Conservation (phyloP, 2,329 filamentous ascomycete genomes). For the Lachnellula willkommii region DNA sequence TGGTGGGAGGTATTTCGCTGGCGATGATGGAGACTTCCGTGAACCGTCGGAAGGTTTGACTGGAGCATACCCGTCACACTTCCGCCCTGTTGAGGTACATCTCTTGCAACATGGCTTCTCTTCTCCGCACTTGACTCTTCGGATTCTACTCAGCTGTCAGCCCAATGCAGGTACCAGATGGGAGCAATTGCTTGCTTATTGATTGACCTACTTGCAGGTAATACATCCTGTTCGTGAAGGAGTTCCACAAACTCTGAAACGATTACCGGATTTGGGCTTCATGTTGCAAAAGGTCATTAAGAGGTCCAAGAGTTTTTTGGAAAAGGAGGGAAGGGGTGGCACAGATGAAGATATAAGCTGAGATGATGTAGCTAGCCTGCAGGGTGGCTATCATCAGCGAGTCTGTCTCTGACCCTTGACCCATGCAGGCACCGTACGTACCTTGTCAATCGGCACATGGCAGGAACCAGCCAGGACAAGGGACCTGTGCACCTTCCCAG, state of each 20-base stretch:
- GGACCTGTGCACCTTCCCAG: not conserved
- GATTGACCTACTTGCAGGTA: conserved; percentile 27
- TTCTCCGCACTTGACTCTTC: conserved; percentile 30
- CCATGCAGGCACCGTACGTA: not conserved
- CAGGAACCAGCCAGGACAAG: not conserved
- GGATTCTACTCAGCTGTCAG: conserved; percentile 20
- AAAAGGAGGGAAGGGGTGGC: not conserved
- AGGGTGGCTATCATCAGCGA: conserved; percentile 1
- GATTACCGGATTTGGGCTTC: conserved; percentile 21
- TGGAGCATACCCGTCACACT: conserved; percentile 28
- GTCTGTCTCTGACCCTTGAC: not conserved
- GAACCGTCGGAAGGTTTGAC: conserved; percentile 7
- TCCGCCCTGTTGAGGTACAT: conserved; percentile 28
- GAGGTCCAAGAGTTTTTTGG: not conserved
- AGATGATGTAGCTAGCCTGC: not conserved
- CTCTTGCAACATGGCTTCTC: conserved; percentile 28
- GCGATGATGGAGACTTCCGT: not conserved
- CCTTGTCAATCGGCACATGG: conserved; percentile 9
- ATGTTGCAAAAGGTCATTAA: conserved; percentile 4
- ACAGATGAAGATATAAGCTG: conserved; percentile 2
- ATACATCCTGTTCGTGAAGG: conserved; percentile 26
- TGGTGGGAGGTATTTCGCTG: conserved; percentile 2
- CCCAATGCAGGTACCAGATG: not conserved
- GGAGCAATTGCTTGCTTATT: not conserved
- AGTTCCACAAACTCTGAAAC: conserved; percentile 28